Conservation (phyloP, 2,329 filamentous ascomycete species). For the Penicillium sp. region DNA sequence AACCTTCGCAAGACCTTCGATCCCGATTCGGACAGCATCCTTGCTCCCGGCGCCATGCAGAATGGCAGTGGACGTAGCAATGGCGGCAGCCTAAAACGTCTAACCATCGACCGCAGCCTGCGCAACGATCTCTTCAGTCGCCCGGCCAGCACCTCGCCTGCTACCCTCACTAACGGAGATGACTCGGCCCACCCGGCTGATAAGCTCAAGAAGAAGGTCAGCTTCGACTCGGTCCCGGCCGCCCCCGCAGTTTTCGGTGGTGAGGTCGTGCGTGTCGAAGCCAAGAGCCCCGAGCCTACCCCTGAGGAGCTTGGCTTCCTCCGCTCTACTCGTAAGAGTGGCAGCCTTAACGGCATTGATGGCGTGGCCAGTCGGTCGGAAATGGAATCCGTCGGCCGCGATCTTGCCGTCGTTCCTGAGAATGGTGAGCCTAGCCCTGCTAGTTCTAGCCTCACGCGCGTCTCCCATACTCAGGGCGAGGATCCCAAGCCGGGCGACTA, state of each 20-base stretch:
- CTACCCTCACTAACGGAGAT: conserved; percentile 38
- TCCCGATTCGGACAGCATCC: conserved; percentile 73
- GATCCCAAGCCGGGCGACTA: conserved; percentile 70
- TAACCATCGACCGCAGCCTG: conserved; percentile 87
- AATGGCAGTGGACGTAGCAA: conserved; percentile 64
- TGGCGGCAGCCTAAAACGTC: conserved; percentile 75
- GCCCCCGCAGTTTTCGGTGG: conserved; percentile 35
- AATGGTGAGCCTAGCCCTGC: conserved; percentile 39
- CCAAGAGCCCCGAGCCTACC: conserved; percentile 52
- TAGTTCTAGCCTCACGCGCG: conserved; percentile 30
- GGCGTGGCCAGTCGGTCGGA: conserved; percentile 50
- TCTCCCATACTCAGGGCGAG: conserved; percentile 29
- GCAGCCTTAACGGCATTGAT: conserved; percentile 47
- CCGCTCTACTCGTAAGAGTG: conserved; percentile 53
- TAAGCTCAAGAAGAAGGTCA: conserved; percentile 73
- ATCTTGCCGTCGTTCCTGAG: conserved; percentile 76
- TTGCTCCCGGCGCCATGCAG: conserved; percentile 82
- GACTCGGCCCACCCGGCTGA: conserved; percentile 38
- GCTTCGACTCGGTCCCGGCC: conserved; percentile 70
- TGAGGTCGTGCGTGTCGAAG: conserved; percentile 55
- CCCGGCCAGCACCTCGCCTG: conserved; percentile 34
- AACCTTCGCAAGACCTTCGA: conserved; percentile 80
- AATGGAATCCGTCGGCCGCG: conserved; percentile 69
- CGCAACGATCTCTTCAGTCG: conserved; percentile 62
- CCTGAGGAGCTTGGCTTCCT: conserved; percentile 61